These are phyloP conservation scores for Cercospora beticola DNA, from an alignment of 2,329 filamentous ascomycete species.

Conservation along the genomic window DNA sequence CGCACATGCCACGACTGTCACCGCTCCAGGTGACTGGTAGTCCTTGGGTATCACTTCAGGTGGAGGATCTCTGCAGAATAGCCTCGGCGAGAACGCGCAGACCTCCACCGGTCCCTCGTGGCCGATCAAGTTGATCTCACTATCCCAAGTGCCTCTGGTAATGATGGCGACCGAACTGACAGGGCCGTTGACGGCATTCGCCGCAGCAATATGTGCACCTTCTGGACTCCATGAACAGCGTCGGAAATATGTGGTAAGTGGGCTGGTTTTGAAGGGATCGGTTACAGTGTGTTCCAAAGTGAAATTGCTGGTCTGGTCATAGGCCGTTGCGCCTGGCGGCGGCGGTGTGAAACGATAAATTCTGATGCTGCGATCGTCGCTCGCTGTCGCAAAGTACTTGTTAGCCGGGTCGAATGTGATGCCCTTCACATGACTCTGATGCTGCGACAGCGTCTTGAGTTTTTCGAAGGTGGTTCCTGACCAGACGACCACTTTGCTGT, in stretches of 20 bases:
- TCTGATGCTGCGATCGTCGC: slow-evolving; percentile 94
- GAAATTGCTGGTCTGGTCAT: slow-evolving; percentile 97
- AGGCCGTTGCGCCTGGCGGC: slow-evolving; percentile 82
- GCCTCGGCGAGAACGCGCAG: slow-evolving; percentile 89
- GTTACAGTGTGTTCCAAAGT: slow-evolving; percentile 89
- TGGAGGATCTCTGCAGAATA: slow-evolving; percentile 73
- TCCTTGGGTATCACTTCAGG: slow-evolving; percentile 50
- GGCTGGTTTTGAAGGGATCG: slow-evolving; percentile 83
- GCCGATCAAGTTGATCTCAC: slow-evolving; percentile 94
- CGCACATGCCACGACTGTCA: slow-evolving; percentile 94
- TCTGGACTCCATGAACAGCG: slow-evolving; percentile 97
- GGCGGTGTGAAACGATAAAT: slow-evolving; percentile 94
- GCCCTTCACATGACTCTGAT: slow-evolving; percentile 97
- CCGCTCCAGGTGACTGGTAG: slow-evolving; percentile 51
- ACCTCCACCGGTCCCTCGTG: slow-evolving; percentile 97
- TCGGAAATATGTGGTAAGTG: slow-evolving; percentile 93
- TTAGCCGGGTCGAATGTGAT: slow-evolving; percentile 98
- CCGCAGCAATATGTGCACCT: slow-evolving; percentile 92
- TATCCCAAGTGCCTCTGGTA: slow-evolving; percentile 87
- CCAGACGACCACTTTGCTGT: slow-evolving; percentile 98
- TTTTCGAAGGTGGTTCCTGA: slow-evolving; percentile 98
- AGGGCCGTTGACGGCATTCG: slow-evolving; percentile 94
- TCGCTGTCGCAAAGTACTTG: slow-evolving; percentile 98
- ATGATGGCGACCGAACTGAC: slow-evolving; percentile 97
- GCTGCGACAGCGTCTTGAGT: slow-evolving; percentile 86